Conservation (phyloP, 2,329 filamentous ascomycete species). For the Chalara sp. region DNA sequence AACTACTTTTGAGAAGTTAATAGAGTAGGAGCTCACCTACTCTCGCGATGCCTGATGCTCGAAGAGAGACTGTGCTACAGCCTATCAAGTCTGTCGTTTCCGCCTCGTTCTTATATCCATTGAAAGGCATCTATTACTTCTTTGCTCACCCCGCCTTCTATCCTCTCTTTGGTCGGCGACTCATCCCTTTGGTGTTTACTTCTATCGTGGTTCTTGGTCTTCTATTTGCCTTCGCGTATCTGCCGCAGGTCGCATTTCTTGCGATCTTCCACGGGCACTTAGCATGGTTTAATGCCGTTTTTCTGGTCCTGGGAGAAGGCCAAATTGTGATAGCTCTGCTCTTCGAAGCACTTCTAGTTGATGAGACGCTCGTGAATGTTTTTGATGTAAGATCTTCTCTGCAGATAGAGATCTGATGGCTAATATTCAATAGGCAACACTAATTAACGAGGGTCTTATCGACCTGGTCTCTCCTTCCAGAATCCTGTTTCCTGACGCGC, state of each 20-base stretch:
- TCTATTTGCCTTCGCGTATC: conserved; percentile 80
- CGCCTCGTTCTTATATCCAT: conserved; percentile 40
- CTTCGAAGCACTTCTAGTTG: conserved; percentile 77
- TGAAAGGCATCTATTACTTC: conserved; percentile 79
- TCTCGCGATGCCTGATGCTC: too few relatives aligned
- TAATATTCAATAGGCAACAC: conserved; percentile 40
- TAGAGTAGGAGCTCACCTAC: too few relatives aligned
- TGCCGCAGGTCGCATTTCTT: conserved; percentile 85
- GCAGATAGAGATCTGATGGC: not conserved
- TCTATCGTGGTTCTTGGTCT: conserved; percentile 78
- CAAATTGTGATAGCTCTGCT: conserved; percentile 33
- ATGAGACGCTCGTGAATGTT: conserved; percentile 70
- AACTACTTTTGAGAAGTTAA: too few relatives aligned
- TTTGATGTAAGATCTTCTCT: conserved; percentile 57
- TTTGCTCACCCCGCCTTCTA: conserved; percentile 69
- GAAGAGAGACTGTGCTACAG: too few relatives aligned
- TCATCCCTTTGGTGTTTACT: conserved; percentile 75
- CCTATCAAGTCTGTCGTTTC: conserved; percentile 16
- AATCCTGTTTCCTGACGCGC: conserved; percentile 58
- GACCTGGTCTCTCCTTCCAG: conserved; percentile 63
- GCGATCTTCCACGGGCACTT: conserved; percentile 80
- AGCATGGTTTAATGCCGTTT: conserved; percentile 84
- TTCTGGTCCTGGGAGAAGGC: conserved; percentile 78
- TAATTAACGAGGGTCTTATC: conserved; percentile 67
- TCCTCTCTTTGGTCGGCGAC: conserved; percentile 69